Evolutionary conservation across 176 grass and related monocot genomes (phyloP).

Genomic region (Paspalum vaginatum): DNA sequence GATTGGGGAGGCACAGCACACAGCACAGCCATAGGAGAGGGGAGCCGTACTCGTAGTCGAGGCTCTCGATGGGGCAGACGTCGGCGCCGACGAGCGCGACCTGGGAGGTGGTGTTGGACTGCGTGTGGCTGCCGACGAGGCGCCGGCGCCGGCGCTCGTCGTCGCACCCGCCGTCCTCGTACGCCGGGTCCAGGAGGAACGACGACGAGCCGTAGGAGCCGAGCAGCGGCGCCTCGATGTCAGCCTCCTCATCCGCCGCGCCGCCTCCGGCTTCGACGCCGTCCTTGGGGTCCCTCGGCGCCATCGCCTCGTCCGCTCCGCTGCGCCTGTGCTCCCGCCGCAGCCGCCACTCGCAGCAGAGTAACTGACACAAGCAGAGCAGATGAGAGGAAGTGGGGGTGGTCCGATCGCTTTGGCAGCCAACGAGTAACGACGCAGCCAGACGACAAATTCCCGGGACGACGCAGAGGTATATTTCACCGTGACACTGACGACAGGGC

Average conservation of each 20-base stretch:
- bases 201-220: slow-evolving; percentile 37
- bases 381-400: not conserved
- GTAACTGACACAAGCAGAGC: slow-evolving; percentile 11
- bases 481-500: not conserved
- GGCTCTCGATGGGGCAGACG: slow-evolving; percentile 84
- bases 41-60: slow-evolving; percentile 77
- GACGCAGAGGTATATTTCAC: not conserved
- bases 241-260: slow-evolving; percentile 34
- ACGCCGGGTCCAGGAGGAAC: slow-evolving; percentile 40
- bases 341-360: slow-evolving; percentile 10
- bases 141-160: slow-evolving; percentile 34
- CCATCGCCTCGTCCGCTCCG: slow-evolving; percentile 27
- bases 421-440: not conserved
- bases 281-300: slow-evolving; percentile 31
- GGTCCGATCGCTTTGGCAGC: not conserved
- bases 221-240: slow-evolving; percentile 53
- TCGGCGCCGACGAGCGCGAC: slow-evolving; percentile 83
- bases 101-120: slow-evolving; percentile 86
- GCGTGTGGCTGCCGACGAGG: slow-evolving; percentile 49
- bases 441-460: not conserved
- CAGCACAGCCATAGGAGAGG: not conserved
- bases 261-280: slow-evolving; percentile 2
- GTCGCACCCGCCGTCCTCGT: slow-evolving; percentile 34
- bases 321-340: slow-evolving; percentile 15
- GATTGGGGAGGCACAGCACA: not conserved